phyloP scores from a whole-genome alignment of 371 early-diverging fungal species.

The Choanephora cucurbitarum region DNA sequence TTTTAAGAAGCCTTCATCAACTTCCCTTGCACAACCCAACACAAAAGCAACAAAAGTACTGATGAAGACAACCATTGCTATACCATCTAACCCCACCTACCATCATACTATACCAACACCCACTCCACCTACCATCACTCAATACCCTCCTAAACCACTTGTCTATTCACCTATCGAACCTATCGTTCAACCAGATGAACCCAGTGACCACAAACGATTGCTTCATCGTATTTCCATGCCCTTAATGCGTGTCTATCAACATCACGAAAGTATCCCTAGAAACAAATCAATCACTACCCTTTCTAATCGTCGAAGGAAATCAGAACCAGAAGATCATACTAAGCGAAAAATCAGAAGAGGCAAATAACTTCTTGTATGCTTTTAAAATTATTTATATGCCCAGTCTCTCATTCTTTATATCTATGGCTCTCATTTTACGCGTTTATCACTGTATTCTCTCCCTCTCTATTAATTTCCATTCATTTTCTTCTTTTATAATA shows the following conservation, averaged over 20 bases:
- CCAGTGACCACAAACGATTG: constrained; percentile 8
- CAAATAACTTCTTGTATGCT: not conserved
- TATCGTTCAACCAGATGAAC: constrained; percentile 1
- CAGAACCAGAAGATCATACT: constrained; percentile 18
- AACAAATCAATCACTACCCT: constrained; percentile 14
- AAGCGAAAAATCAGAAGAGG: constrained; percentile 17
- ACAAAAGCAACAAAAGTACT: constrained; percentile 33
- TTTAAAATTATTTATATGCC: no score
- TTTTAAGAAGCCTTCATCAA: constrained; percentile 26
- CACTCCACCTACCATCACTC: constrained; percentile 40
- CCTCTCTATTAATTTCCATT: constrained; percentile 1
- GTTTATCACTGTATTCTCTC: not conserved
- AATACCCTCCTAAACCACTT: constrained; percentile 49
- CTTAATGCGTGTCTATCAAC: constrained; percentile 13
- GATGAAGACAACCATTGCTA: constrained; percentile 45
- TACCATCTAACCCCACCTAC: constrained; percentile 22
- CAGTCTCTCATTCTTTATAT: no score
- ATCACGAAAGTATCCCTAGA: constrained; percentile 1
- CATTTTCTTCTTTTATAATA: constrained; percentile 3
- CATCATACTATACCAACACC: constrained; percentile 9
- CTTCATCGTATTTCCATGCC: constrained; percentile 34
- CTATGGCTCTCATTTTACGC: no score
- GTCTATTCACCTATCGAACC: constrained; percentile 50
- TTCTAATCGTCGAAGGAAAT: constrained; percentile 18
- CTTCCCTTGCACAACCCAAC: constrained; percentile 18